Conservation (phyloP, 2,329 filamentous ascomycete genomes). For the Aphanocladium album region DNA sequence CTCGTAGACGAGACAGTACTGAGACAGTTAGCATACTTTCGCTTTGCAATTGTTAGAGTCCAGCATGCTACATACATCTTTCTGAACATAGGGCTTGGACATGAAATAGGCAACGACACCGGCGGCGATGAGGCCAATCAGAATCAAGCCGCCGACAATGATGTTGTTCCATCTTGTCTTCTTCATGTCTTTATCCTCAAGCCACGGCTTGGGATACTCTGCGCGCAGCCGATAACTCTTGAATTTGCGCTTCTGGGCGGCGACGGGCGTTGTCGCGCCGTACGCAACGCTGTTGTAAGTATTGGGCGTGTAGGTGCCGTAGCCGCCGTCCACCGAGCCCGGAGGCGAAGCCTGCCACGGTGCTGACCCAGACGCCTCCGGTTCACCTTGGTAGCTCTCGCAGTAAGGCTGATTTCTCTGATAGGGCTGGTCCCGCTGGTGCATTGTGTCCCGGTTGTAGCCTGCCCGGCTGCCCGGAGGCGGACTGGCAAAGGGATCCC, state of each 20-base stretch:
- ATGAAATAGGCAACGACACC: constrained; percentile 29
- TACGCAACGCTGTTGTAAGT: constrained; percentile 7
- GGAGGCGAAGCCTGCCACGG: constrained; percentile 4
- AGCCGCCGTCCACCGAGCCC: neutral
- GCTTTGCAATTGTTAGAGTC: neutral
- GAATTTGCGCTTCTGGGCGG: constrained; percentile 19
- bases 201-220: constrained; percentile 36
- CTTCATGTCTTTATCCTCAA: constrained; percentile 27
- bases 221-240: constrained; percentile 30
- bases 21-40: neutral
- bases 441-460: too few relatives aligned
- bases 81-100: constrained; percentile 22
- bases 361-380: neutral
- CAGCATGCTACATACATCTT: constrained; percentile 14
- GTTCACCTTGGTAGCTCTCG: neutral
- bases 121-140: constrained; percentile 29
- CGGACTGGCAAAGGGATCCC: neutral
- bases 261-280: neutral
- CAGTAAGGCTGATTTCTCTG: too few relatives aligned
- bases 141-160: constrained; percentile 27
- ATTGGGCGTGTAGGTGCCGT: constrained; percentile 2
- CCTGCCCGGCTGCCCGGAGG: neutral
- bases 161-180: constrained; percentile 31
- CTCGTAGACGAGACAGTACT: constrained; percentile 47
- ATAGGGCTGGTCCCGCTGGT: too few relatives aligned